phyloP scores from a whole-genome alignment of 139 green algal genomes.

The Astrephomene gubernaculifera region DNA sequence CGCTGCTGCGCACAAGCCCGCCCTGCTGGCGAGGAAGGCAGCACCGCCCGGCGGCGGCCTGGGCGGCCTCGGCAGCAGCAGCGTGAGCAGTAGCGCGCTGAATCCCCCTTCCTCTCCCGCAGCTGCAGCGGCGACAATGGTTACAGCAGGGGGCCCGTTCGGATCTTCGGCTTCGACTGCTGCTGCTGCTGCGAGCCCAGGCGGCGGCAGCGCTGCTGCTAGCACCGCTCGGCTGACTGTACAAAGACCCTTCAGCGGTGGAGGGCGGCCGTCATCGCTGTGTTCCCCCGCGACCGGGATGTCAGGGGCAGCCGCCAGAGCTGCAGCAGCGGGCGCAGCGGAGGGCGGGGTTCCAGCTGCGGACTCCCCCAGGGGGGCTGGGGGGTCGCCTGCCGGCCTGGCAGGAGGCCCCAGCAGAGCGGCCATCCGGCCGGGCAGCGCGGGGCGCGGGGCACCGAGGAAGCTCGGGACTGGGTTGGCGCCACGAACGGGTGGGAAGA shows the following conservation, averaged over 20 bases:
- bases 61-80: neutral
- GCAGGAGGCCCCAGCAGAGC: neutral
- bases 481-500: constrained; percentile 22
- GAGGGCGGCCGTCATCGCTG: too few relatives aligned
- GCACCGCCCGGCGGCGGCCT: too few relatives aligned
- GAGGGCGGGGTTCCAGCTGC: neutral
- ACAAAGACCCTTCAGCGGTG: too few relatives aligned
- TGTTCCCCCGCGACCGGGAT: neutral
- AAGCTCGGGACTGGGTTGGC: neutral
- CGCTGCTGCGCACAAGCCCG: constrained; percentile 17
- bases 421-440: neutral
- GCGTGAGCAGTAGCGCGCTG: neutral
- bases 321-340: neutral
- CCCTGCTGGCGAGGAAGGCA: constrained; percentile 14
- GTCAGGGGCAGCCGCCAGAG: neutral
- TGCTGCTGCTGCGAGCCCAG: too few relatives aligned
- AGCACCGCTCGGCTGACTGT: too few relatives aligned
- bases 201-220: too few relatives aligned
- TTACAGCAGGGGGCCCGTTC: neutral
- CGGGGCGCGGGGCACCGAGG: neutral
- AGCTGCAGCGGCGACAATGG: neutral
- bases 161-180: neutral
- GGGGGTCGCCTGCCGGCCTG: neutral
- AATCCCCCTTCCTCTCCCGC: neutral
- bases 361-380: neutral